These are phyloP conservation scores for Zygotorulaspora chibaensis DNA, from an alignment of 805 yeast genomes.

Conservation along the genomic window DNA sequence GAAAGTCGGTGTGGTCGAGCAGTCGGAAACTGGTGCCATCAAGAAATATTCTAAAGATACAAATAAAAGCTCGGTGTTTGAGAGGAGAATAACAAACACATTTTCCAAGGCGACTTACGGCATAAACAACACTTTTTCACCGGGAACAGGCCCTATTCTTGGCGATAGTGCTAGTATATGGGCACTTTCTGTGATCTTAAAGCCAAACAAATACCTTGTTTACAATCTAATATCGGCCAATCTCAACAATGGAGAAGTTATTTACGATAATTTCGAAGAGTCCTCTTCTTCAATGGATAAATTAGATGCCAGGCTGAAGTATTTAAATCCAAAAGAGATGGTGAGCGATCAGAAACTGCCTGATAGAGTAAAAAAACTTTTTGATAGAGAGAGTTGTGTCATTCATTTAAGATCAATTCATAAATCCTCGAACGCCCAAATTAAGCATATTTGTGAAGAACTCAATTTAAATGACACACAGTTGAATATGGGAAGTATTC, in stretches of 20 bases:
- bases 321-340: slow-evolving; percentile 75
- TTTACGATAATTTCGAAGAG: slow-evolving; percentile 69
- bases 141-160: slow-evolving; percentile 34
- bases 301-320: slow-evolving; percentile 68
- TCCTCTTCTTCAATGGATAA: slow-evolving; percentile 46
- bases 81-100: slow-evolving; percentile 61
- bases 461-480: slow-evolving; percentile 26
- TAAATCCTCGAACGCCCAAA: slow-evolving; percentile 1
- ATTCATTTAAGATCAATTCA: neutral
- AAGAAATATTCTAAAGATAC: slow-evolving; percentile 42
- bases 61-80: slow-evolving; percentile 56
- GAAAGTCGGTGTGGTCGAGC: slow-evolving; percentile 85
- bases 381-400: slow-evolving; percentile 33
- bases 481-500: slow-evolving; percentile 36
- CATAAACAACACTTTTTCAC: slow-evolving; percentile 44
- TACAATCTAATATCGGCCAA: slow-evolving; percentile 44
- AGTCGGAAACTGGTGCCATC: slow-evolving; percentile 73
- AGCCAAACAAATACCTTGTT: slow-evolving; percentile 5
- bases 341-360: slow-evolving; percentile 30
- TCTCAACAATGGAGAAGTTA: slow-evolving; percentile 74
- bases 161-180: slow-evolving; percentile 32
- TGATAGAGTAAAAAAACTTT: slow-evolving; percentile 36
- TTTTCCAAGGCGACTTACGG: slow-evolving; percentile 80
- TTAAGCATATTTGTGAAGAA: slow-evolving; percentile 27
- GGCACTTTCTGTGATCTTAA: slow-evolving; percentile 12